Evolutionary conservation across 2,329 filamentous ascomycete species (phyloP).

Genomic region (Colletotrichum shisoi): DNA sequence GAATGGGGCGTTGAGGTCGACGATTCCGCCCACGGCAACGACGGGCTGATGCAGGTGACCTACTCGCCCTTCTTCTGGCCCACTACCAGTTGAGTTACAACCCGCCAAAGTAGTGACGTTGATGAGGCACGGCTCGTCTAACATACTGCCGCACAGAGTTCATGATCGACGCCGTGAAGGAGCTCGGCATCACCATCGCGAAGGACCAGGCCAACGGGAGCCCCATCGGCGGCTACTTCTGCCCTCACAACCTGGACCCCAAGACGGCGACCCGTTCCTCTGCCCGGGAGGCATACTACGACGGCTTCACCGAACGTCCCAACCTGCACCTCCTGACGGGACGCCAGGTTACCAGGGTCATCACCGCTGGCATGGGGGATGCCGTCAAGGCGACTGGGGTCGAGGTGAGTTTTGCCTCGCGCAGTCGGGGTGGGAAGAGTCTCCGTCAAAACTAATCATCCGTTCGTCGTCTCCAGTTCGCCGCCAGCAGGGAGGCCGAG

Average conservation of each 20-base stretch:
- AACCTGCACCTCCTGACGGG: constrained; percentile 46
- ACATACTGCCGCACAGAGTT: constrained; percentile 27
- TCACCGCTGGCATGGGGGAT: constrained; percentile 27
- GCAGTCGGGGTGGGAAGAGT: too few species aligned
- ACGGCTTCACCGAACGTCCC: constrained; percentile 39
- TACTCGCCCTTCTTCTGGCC: constrained; percentile 48
- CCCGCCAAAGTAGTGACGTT: too few species aligned
- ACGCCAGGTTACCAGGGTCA: constrained; percentile 44
- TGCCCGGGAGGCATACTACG: constrained; percentile 45
- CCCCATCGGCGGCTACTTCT: constrained; percentile 41
- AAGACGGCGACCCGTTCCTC: constrained; percentile 44
- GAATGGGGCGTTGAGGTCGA: constrained; percentile 46
- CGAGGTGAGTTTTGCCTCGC: constrained; percentile 23
- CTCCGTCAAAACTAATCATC: not conserved
- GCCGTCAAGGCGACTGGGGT: constrained; percentile 39
- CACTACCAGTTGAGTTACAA: constrained; percentile 41
- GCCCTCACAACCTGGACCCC: constrained; percentile 42
- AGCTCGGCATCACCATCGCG: constrained; percentile 38
- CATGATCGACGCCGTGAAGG: constrained; percentile 40
- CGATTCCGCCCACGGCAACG: constrained; percentile 41
- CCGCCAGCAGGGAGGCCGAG: constrained; percentile 18
- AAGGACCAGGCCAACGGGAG: constrained; percentile 39
- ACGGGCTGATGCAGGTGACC: constrained; percentile 44
- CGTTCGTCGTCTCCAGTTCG: constrained; percentile 10
- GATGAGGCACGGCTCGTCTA: not conserved